Evolutionary conservation across 805 yeast species (phyloP), one percentile per base, ranked within the genome.

Genomic region (Candida stauntonica): DNA sequence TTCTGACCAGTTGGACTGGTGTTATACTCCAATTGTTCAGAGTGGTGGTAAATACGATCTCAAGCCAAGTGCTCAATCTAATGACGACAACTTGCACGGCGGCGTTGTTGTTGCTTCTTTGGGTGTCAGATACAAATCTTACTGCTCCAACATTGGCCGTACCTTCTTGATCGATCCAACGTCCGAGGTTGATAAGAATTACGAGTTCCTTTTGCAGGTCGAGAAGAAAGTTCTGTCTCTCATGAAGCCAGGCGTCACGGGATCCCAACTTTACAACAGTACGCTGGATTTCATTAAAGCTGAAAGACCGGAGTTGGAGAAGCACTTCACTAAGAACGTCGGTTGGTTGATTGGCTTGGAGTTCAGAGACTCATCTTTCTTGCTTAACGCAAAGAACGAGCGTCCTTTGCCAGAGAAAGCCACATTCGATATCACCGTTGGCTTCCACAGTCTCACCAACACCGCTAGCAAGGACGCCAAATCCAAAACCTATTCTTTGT

Each of bases 291-390:
- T 62, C 49, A 72, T 89, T 44, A 71, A 74, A 49, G 61, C 70
- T 15, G 77, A 77, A 43, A 73, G 75, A 47, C 85, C 94, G 2
- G 86, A 79, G 16, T 66, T 91, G 51, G 78, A 69, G 26, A 55
- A 65, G 18, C 67, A 75, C 51, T 82, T 88, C 49, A 72, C 88
- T 34, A 84, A 84, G 55, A 86, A 86, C 53, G 74, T 81, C 46
- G 98, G 98, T 37, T 86, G 93, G 75, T 68, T 86, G 41, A 81
- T 86, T 40, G 98, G 98, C 42, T 73, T 91, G 45, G 96, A 87
- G 54, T 86, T 86, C 55, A 75, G 95, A 62, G 96, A 88, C 60
- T 72, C 89, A 1, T 66, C 81, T 3, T 77, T 85, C 47, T 70
- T 87, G 14, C 66, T 91, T 38, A 85, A 83, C 54, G 70, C 75